These are phyloP conservation scores for Pythium scleroteichum DNA, from an alignment of 352 stramenopile genomes.

Conservation along the genomic window DNA sequence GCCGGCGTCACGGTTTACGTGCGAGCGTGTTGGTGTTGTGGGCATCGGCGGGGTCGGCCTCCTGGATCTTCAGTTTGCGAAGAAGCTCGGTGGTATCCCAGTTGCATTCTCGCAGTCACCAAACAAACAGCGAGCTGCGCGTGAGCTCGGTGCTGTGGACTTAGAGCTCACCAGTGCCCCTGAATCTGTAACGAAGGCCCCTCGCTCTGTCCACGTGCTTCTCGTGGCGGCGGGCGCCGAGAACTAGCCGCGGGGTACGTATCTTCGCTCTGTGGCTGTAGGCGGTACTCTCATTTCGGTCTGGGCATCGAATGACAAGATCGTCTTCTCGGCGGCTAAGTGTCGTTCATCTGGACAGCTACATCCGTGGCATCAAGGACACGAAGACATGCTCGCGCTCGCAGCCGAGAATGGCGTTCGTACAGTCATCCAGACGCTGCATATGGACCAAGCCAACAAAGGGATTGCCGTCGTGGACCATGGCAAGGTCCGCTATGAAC, in stretches of 20 bases:
- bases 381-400: too few relatives aligned
- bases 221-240: slow-evolving; percentile 33
- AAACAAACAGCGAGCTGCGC: slow-evolving; percentile 22
- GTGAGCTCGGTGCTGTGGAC: slow-evolving; percentile 19
- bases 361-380: too few relatives aligned
- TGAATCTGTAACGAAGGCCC: slow-evolving; percentile 9
- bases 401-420: too few relatives aligned
- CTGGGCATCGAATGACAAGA: slow-evolving; percentile 18
- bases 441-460: too few relatives aligned
- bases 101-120: slow-evolving; percentile 42
- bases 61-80: slow-evolving; percentile 63
- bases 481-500: too few relatives aligned
- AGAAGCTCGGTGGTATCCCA: slow-evolving; percentile 43
- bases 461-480: too few relatives aligned
- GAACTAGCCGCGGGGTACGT: slow-evolving; percentile 31
- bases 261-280: slow-evolving; percentile 21
- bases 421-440: too few relatives aligned
- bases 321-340: slow-evolving; percentile 30
- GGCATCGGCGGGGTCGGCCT: slow-evolving; percentile 73
- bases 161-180: slow-evolving; percentile 20
- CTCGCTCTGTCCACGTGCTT: slow-evolving; percentile 24
- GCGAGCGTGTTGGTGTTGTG: slow-evolving; percentile 43
- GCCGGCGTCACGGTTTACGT: slow-evolving; percentile 68
- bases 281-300: slow-evolving; percentile 29
- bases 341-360: slow-evolving; percentile 15